Percentiles rank a stretch among this genome's conserved stretches.
Evolutionary conservation across 352 stramenopile genomes (phyloP).

Genomic region (Pilasporangium apinafurcum): DNA sequence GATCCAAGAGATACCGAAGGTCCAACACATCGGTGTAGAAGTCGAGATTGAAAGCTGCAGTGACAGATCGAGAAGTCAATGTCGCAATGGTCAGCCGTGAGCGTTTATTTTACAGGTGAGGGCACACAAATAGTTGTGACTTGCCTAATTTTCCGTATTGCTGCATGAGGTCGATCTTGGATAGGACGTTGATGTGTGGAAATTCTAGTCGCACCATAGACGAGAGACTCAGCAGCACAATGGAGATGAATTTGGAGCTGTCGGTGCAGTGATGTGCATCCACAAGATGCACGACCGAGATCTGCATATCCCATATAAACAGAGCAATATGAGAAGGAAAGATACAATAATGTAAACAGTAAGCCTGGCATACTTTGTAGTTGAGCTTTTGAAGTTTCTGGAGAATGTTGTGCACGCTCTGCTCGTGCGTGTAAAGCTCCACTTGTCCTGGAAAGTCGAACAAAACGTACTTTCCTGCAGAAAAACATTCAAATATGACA

Average conservation of each 20-base stretch:
- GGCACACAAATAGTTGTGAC: neutral
- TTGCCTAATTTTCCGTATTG: conserved; percentile 82
- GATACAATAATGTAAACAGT: conserved; percentile 13
- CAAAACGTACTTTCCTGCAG: conserved; percentile 94
- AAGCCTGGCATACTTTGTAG: conserved; percentile 46
- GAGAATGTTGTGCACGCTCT: conserved; percentile 94
- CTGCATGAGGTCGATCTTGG: conserved; percentile 98
- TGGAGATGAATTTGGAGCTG: conserved; percentile 97
- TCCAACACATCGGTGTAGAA: conserved; percentile 88
- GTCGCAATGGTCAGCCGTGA: too few relatives aligned
- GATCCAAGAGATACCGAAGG: conserved; percentile 73
- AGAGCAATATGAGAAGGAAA: neutral
- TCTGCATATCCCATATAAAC: conserved; percentile 11
- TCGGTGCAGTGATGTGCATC: conserved; percentile 93
- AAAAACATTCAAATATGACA: neutral
- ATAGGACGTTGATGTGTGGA: conserved; percentile 98
- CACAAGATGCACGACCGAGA: conserved; percentile 94
- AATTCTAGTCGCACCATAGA: conserved; percentile 98
- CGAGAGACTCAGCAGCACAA: conserved; percentile 93
- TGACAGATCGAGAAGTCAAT: neutral
- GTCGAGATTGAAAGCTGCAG: conserved; percentile 76
- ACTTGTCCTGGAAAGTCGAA: conserved; percentile 99
- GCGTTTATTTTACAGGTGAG: neutral
- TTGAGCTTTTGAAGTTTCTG: conserved; percentile 90
- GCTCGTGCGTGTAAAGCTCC: conserved; percentile 98